Evolutionary conservation across 495 filamentous ascomycete species (phyloP), one percentile per base, ranked within the genome.

Genomic region (Aspergillus homomorphus): DNA sequence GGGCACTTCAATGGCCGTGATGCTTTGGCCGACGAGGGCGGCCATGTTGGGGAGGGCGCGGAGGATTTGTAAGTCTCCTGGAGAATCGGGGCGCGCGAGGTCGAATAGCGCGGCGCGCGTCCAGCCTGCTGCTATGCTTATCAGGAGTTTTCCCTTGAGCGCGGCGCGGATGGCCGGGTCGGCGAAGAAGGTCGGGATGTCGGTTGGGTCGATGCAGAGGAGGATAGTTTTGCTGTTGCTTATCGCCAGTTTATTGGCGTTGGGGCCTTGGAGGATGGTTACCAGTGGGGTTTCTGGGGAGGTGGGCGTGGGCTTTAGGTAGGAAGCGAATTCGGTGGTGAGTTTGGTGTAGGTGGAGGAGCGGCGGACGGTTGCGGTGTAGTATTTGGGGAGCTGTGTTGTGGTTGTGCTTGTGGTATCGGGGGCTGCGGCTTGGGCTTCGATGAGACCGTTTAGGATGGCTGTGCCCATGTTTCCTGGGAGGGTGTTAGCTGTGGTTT

Each of bases 71-170:
- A 66, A 42, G 33, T 66, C n/a, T n/a, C n/a, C 66, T 0, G 45
- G 52, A 2, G 22, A 21, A 0, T 63, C 57, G 1, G 65, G n/a
- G n/a, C n/a, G 65, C 9, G 55, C 54, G 30, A 50, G 65, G 19
- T 65, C 66, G 56, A 69, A 72, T 20, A 77, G 58, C 16, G 62
- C 69, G 19, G 51, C 23, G 44, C 62, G 55, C 0, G 71, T 73
- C 72, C 71, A 75, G 14, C 73, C 75, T 2, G 75, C 75, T n/a
- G 69, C 73, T 10, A 77, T 73, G 60, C 75, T 77, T 59, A 77
- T 75, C 6, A 77, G 43, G 22, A 77, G 62, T 41, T 75, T 77
- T 0, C 54, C 22, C 1, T 46, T 8, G 1, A 76, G 38, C 8
- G 68, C 69, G 5, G 68, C 62, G 8, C 54, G 49, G 15, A 75